Base-by-base conservation (phyloP, 192 early-diverging fungal species). In the Backusella parvicylindrica region DNA sequence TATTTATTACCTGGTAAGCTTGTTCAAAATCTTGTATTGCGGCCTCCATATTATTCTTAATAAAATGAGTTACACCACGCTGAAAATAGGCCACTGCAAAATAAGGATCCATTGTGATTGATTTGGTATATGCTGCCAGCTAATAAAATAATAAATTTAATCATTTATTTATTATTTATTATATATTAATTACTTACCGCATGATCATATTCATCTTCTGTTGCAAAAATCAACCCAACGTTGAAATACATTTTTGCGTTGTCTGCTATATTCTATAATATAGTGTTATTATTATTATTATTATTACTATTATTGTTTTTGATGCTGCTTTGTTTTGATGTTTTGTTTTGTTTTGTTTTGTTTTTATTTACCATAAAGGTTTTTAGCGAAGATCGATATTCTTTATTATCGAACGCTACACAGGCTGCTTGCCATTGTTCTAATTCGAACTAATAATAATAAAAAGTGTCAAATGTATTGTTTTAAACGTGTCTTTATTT, bases 161-260 rank as follows among this genome's bases (percentile, higher is more conserved):
- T 60, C 53, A 66, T 60, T 60, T 28, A 60, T 50, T 50, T 50
- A 50, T 60, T 60, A 50, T 60, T 60, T 60, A 60, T 60, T 60
- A 60, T 47, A 47, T 21, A 60, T 60, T 60, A 60, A 60, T 56
- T 67, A 89, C 92, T 86, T 87, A 98, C 95, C 79, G 96, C 97
- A 72, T 85, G 87, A 26, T 91, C 84, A 79, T 91, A 86, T 68
- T 95, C 87, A n/a, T 89, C 89, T 36, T 94, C 70, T 35, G 91
- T 91, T 4, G 94, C 86, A 56, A 90, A 89, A 47, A 92, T 86
- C 70, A 96, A 88, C 6, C 92, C 96, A 79, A 97, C 94, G 80
- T 97, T 99, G 83, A 98, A 99, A 81, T 97, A 95, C 60, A 98
- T 96, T 82, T 96, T 96, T 41, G 96, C 90, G 15, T 90, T 91